Conservation (phyloP, 192 early-diverging fungal species). For the Funneliformis geosporum region DNA sequence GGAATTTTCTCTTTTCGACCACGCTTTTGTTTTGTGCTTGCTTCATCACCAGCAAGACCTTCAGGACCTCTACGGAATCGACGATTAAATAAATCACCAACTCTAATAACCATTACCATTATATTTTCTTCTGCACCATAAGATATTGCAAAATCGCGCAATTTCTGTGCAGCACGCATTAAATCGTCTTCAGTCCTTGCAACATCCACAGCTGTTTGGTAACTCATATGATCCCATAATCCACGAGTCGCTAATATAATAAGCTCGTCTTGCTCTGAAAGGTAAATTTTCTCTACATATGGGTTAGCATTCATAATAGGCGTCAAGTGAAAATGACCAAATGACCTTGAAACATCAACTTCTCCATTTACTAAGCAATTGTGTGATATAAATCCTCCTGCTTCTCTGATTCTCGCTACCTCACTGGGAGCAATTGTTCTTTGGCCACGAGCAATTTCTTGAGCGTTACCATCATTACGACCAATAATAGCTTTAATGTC, state of each 20-base stretch:
- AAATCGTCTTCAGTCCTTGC: conserved; percentile 77
- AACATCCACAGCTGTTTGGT: conserved; percentile 82
- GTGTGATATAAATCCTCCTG: conserved; percentile 80
- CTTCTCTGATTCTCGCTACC: conserved; percentile 71
- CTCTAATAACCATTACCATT: conserved; percentile 89
- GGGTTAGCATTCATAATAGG: conserved; percentile 86
- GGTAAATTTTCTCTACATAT: conserved; percentile 66
- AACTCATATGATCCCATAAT: conserved; percentile 78
- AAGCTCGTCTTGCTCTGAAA: conserved; percentile 82
- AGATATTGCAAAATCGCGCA: conserved; percentile 85
- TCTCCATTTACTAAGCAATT: conserved; percentile 74
- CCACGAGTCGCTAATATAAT: conserved; percentile 73
- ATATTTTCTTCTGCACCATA: conserved; percentile 75
- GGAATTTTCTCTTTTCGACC: conserved; percentile 49
- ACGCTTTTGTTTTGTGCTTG: conserved; percentile 37
- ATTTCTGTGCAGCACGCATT: conserved; percentile 74
- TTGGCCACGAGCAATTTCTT: conserved; percentile 73
- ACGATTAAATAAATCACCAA: conserved; percentile 73
- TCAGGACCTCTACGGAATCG: conserved; percentile 32
- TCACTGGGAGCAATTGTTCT: conserved; percentile 69
- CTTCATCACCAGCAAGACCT: conserved; percentile 33
- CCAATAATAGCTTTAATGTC: conserved; percentile 82
- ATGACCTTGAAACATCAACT: conserved; percentile 73
- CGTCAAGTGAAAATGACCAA: conserved; percentile 84
- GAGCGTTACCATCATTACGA: conserved; percentile 64